These are phyloP conservation scores for Chrysophaeum taylorii DNA, from an alignment of 352 stramenopile genomes.

Conservation along the genomic window DNA sequence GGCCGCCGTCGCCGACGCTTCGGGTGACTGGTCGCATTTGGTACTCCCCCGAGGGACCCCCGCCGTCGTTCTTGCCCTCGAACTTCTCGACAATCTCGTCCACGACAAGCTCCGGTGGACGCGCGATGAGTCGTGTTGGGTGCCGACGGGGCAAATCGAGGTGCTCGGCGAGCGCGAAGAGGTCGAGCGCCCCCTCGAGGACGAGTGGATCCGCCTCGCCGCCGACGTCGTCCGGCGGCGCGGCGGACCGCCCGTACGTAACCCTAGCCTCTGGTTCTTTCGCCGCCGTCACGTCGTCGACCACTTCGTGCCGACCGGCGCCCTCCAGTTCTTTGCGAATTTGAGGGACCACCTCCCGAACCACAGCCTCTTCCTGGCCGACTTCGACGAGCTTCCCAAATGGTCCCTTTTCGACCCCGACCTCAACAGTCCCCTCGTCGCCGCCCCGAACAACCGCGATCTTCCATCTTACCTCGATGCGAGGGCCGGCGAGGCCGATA, in stretches of 20 bases:
- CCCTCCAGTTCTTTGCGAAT: not conserved
- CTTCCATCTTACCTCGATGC: not conserved
- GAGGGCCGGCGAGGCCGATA: not conserved
- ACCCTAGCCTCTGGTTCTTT: too few species aligned
- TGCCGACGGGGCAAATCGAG: too few species aligned
- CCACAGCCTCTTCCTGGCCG: not conserved
- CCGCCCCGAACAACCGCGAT: conserved; percentile 1
- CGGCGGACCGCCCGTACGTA: not conserved
- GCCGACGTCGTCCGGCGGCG: not conserved
- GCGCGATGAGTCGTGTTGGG: not conserved
- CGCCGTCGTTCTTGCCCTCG: not conserved
- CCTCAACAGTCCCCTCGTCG: not conserved
- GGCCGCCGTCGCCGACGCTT: not conserved
- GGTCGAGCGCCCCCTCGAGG: not conserved
- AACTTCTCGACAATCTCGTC: not conserved
- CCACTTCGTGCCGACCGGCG: not conserved
- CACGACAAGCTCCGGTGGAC: not conserved
- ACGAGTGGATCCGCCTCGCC: not conserved
- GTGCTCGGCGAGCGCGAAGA: not conserved
- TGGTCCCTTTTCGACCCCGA: not conserved
- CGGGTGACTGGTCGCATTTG: not conserved
- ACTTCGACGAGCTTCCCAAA: not conserved
- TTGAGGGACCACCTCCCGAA: not conserved
- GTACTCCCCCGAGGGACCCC: not conserved
- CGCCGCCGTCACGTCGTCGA: too few species aligned